Percentiles rank a stretch among this genome's conserved stretches.
Evolutionary conservation across 768 basidiomycete genomes (phyloP).

Genomic region (Tricholoma flavovirens): DNA sequence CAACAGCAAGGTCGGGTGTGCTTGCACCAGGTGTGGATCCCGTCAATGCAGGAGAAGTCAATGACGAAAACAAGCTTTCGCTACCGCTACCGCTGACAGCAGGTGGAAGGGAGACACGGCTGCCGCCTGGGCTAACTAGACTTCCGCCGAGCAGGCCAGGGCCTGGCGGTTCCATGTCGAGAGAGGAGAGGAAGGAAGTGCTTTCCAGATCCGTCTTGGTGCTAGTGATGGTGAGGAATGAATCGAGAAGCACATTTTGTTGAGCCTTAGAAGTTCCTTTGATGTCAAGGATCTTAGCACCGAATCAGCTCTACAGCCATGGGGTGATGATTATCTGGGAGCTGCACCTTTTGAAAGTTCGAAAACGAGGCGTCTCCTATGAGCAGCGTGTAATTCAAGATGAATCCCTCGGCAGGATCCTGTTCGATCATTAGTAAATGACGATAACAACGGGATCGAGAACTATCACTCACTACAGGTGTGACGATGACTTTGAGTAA

Average conservation of each 20-base stretch:
- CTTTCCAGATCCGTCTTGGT: slow-evolving; percentile 83
- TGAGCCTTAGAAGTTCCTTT: slow-evolving; percentile 85
- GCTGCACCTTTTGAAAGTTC: slow-evolving; percentile 94
- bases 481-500: slow-evolving; percentile 94
- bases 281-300: slow-evolving; percentile 77
- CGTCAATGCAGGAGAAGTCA: slow-evolving; percentile 58
- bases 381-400: slow-evolving; percentile 90
- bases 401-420: slow-evolving; percentile 92
- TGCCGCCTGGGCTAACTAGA: slow-evolving; percentile 60
- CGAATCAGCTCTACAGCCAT: neutral
- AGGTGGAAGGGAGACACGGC: slow-evolving; percentile 51
- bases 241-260: slow-evolving; percentile 87
- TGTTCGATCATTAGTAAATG: slow-evolving; percentile 23
- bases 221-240: slow-evolving; percentile 89
- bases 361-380: slow-evolving; percentile 93
- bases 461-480: slow-evolving; percentile 59
- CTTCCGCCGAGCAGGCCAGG: slow-evolving; percentile 42
- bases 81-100: slow-evolving; percentile 22
- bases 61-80: slow-evolving; percentile 55
- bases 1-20: slow-evolving; percentile 30
- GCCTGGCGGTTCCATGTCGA: slow-evolving; percentile 90
- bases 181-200: slow-evolving; percentile 85
- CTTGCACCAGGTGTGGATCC: slow-evolving; percentile 62
- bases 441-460: neutral
- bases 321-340: neutral